Evolutionary conservation across 2,329 filamentous ascomycete species (phyloP).

Genomic region (Arthrobotrys musiformis): DNA sequence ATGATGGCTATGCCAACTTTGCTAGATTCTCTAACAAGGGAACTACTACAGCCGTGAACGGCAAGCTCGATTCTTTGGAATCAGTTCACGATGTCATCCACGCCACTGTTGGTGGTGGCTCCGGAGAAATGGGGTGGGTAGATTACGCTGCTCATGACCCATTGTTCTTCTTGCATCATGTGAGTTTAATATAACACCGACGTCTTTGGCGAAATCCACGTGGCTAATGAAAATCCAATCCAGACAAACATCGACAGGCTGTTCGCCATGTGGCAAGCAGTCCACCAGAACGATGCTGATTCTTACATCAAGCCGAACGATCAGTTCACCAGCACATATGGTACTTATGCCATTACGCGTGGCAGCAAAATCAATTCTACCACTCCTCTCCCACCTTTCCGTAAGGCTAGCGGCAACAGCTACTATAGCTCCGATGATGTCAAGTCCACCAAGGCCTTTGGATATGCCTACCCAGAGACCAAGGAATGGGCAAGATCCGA

Average conservation of each 20-base stretch:
- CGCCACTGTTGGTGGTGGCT: conserved; percentile 55
- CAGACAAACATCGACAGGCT: conserved; percentile 75
- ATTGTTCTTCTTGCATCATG: conserved; percentile 79
- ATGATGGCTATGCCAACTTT: conserved; percentile 72
- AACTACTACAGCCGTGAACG: conserved; percentile 30
- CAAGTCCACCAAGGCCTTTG: conserved; percentile 69
- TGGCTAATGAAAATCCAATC: background rate
- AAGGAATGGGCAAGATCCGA: conserved; percentile 61
- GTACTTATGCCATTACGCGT: conserved; percentile 24
- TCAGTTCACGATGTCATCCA: conserved; percentile 74
- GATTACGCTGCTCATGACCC: conserved; percentile 82
- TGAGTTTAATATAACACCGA: background rate
- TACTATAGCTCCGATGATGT: conserved; percentile 56
- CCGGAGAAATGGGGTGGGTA: conserved; percentile 68
- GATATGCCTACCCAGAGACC: conserved; percentile 80
- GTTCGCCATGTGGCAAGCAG: conserved; percentile 78
- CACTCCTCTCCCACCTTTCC: conserved; percentile 58
- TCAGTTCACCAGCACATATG: conserved; percentile 16
- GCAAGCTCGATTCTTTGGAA: conserved; percentile 70
- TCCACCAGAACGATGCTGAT: conserved; percentile 69
- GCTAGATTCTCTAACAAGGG: conserved; percentile 77
- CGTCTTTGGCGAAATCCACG: background rate
- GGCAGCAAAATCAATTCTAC: conserved; percentile 51
- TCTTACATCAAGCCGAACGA: conserved; percentile 13
- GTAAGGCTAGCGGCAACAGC: conserved; percentile 30